Conservation (phyloP, 225 moss, liverwort and hornwort genomes). For the Pleurozium schreberi region DNA sequence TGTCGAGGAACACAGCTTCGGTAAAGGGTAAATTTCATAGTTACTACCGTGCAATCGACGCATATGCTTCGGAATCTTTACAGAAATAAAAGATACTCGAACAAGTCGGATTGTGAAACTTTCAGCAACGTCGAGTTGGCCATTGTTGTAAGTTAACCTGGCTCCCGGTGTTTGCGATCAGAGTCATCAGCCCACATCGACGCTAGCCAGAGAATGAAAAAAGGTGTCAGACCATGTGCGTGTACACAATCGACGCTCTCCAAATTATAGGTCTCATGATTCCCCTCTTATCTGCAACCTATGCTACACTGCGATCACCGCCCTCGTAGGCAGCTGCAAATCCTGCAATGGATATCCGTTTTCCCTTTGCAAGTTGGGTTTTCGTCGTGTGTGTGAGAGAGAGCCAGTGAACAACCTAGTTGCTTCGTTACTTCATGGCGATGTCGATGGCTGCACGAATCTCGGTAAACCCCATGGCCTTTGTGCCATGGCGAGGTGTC, state of each 20-base stretch:
- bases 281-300: conserved; percentile 10
- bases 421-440: neutral
- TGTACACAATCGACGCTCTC: neutral
- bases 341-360: neutral
- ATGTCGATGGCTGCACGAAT: neutral
- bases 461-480: neutral
- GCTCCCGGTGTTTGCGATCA: neutral
- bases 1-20: neutral
- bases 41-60: neutral
- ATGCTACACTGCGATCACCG: neutral
- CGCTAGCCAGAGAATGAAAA: neutral
- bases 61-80: neutral
- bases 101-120: neutral
- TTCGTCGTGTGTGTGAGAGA: neutral
- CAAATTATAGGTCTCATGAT: neutral
- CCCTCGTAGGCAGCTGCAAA: neutral
- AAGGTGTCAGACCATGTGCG: neutral
- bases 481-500: neutral
- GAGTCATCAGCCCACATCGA: neutral
- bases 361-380: neutral
- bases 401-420: neutral
- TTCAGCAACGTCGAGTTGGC: neutral
- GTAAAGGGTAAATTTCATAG: neutral
- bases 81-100: neutral
- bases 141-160: neutral